A percentile compares a stretch with the other conserved stretches of the same genome.
Evolutionary conservation across 768 basidiomycete genomes (phyloP).

Genomic region (Mycena latifolia): DNA sequence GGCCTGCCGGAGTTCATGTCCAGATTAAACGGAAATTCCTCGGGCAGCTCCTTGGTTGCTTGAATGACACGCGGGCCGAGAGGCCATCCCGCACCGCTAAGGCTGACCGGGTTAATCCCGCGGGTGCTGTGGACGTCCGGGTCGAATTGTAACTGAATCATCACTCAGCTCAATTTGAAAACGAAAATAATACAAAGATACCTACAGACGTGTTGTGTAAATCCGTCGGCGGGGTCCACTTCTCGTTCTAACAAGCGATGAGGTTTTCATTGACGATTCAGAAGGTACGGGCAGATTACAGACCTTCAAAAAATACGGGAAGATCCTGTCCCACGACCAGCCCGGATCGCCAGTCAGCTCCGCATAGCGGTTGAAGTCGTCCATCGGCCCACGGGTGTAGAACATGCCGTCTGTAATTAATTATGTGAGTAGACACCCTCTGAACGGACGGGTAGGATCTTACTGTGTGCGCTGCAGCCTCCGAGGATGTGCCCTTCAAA

Average conservation of each 20-base stretch:
- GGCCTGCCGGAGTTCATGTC: conserved; percentile 51
- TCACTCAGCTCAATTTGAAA: not conserved
- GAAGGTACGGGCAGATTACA: too few species aligned
- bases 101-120: conserved; percentile 49
- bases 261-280: not conserved
- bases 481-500: conserved; percentile 39
- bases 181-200: not conserved
- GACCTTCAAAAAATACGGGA: conserved; percentile 48
- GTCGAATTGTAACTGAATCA: conserved; percentile 44
- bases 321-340: conserved; percentile 50
- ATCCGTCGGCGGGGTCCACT: conserved; percentile 51
- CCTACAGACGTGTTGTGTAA: conserved; percentile 42
- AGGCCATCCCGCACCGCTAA: conserved; percentile 44
- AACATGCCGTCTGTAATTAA: conserved; percentile 45
- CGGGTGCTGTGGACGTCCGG: conserved; percentile 51
- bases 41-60: conserved; percentile 50
- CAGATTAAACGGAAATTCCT: too few species aligned
- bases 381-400: conserved; percentile 47
- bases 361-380: conserved; percentile 48
- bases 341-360: conserved; percentile 46
- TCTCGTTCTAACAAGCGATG: conserved; percentile 52
- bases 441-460: conserved; percentile 14
- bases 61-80: conserved; percentile 52
- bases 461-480: conserved; percentile 45
- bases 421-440: too few species aligned